These are phyloP conservation scores for Aureobasidium subglaciale DNA, from an alignment of 2,329 filamentous ascomycete species.

Conservation along the genomic window DNA sequence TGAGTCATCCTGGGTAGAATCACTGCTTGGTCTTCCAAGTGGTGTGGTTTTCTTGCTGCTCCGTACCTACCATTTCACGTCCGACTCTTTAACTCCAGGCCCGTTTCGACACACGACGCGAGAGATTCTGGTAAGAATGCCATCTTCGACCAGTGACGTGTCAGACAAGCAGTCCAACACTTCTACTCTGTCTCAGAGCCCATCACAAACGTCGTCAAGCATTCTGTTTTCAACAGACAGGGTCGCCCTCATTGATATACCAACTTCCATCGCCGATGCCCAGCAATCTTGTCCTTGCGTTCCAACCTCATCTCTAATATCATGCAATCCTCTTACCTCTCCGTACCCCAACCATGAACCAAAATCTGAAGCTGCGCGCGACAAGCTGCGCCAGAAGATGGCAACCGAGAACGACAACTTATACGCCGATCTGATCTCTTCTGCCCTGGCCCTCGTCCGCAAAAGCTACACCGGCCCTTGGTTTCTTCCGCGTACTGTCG, in stretches of 20 bases:
- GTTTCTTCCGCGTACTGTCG: conserved; percentile 28
- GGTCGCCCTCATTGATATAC: conserved; percentile 58
- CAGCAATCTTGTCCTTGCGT: conserved; percentile 45
- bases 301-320: conserved; percentile 39
- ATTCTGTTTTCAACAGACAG: conserved; percentile 50
- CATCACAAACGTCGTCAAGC: conserved; percentile 15
- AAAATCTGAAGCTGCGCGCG: conserved; percentile 40
- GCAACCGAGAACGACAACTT: conserved; percentile 26
- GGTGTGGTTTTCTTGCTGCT: neutral
- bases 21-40: too few species aligned
- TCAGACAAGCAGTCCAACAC: conserved; percentile 8
- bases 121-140: neutral
- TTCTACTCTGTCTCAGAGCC: neutral
- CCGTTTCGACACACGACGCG: too few species aligned
- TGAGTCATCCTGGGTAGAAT: too few species aligned
- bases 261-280: conserved; percentile 59
- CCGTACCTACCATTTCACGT: neutral
- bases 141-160: neutral
- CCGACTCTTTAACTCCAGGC: too few species aligned
- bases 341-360: conserved; percentile 53
- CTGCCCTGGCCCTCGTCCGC: conserved; percentile 33
- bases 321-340: conserved; percentile 35
- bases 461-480: conserved; percentile 23
- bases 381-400: conserved; percentile 31
- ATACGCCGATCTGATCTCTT: conserved; percentile 33